These are phyloP conservation scores for Tripidium arundinaceum DNA, from an alignment of 202 grass and related monocot species.

Conservation along the genomic window DNA sequence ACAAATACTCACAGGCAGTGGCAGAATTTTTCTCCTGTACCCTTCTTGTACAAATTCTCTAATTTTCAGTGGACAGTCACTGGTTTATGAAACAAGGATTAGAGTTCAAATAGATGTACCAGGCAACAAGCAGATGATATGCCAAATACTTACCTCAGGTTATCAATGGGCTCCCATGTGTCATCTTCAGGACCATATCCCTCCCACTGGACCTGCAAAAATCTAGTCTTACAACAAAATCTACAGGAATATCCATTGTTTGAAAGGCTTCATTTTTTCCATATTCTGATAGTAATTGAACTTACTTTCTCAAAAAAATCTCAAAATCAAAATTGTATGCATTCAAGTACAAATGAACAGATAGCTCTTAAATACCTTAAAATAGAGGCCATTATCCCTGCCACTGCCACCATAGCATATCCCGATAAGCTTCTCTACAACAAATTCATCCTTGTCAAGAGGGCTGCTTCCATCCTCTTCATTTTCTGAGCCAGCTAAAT, in stretches of 20 bases:
- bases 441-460: constrained; percentile 47
- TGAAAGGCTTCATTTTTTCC: background rate
- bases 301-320: too few relatives aligned
- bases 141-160: constrained; percentile 47
- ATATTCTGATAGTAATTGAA: background rate
- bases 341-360: background rate
- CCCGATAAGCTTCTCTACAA: constrained; percentile 51
- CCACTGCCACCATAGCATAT: constrained; percentile 69
- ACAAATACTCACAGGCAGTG: constrained; percentile 49
- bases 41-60: constrained; percentile 66
- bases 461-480: background rate
- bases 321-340: too few relatives aligned
- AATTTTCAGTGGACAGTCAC: constrained; percentile 60
- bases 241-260: background rate
- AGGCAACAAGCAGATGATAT: background rate
- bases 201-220: constrained; percentile 70
- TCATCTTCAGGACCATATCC: constrained; percentile 64
- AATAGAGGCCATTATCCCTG: constrained; percentile 41
- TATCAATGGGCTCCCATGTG: constrained; percentile 74
- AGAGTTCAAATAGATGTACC: background rate
- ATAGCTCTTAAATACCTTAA: constrained; percentile 41
- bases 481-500: constrained; percentile 16
- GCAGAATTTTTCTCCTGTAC: constrained; percentile 48
- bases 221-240: background rate
- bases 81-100: constrained; percentile 31